Evolutionary conservation across 768 basidiomycete species (phyloP), one percentile per base, ranked within the genome.

Genomic region (Naematelia aurantialba): DNA sequence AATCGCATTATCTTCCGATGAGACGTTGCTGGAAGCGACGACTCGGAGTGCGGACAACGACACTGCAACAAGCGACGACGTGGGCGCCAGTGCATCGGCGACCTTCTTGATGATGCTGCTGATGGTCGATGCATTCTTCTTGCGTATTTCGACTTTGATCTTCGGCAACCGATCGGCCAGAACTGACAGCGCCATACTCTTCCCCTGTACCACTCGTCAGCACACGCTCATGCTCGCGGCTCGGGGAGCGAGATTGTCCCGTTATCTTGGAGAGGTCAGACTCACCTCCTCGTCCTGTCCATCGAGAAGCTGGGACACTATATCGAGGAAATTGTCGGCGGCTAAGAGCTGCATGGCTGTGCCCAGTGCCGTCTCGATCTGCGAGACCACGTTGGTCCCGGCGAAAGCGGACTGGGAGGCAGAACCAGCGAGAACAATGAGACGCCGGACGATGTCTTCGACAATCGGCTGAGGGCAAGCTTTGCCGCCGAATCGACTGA

Each of bases 1-100:
- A 4, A 94, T 72, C 0, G 82, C 70, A 10, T 80, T 71, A 64
- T 91, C 89, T 76, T 97, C 92, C 30, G 84, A 84, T 0, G 82
- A 56, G 46, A 81, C 78, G 45, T 85, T 78, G 0, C 88, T 85
- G 0, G 78, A 69, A 19, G 82, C 83, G 52, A 94, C 80, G 0
- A 82, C 79, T 25, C 80, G 79, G 52, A 94, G 70, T 2, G 88
- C 86, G 13, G 77, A 74, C 55, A 89, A 80, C n/a, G 85, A 83
- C 49, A 83, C 78, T 2, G 71, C 71, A n/a, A 84, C 72, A 1
- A 72, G 48, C 2, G 76, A 80, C 4, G 82, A 60, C 12, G 45
- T 46, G 80, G 31, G 78, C 74, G 29, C 80, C 78, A 5, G 69
- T 14, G 81, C 65, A 14, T 85, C 63, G 8, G 78, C 78, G 49